Evolutionary conservation across 805 yeast species (phyloP), one percentile per base, ranked within the genome.

Genomic region (Metschnikowia lochheadii): DNA sequence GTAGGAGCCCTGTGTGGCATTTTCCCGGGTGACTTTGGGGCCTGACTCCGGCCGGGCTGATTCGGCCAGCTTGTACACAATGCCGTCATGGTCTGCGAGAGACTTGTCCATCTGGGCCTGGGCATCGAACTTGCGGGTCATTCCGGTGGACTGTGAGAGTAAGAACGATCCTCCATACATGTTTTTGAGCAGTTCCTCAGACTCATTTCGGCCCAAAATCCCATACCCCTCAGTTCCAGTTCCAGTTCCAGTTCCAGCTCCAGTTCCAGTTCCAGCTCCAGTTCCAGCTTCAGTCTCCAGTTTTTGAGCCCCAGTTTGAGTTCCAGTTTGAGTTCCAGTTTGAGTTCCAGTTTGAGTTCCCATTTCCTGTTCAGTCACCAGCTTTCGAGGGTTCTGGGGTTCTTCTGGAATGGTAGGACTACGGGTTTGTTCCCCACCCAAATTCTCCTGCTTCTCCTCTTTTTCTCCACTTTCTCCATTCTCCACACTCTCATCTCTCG

Each of bases 121-220:
- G 14, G 50, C 48, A 14, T 49, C 55, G 34, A 73, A 52, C 52
- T 73, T 72, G 47, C 67, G 65, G 5, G 70, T 66, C 40, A 72
- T 52, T 2, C 78, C 78, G 0, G 78, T 73, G 2, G 76, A 70
- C 52, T 73, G 78, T 3, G 77, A 73, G 18, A 73, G 56, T 41
- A 73, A 62, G 14, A 73, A 57, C 8, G 76, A 70, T 3, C 77
- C 77, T 6, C 77, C 77, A 52, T 73, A 73, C 43, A 72, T 43
- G 52, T 72, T 71, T 29, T 59, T 63, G 32, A 64, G 53, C 45
- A 42, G 45, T 8, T 53, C 36, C 20, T 63, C 56, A 40, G 68
- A 70, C 17, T 67, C 70, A 3, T 62, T 54, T 3, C 68, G 64
- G 48, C 54, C 56, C 2, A 57, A 52, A 7, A 62, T 42, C 11